Conservation (phyloP, 2,329 filamentous ascomycete genomes). For the Ceratocystiopsis minuta region DNA sequence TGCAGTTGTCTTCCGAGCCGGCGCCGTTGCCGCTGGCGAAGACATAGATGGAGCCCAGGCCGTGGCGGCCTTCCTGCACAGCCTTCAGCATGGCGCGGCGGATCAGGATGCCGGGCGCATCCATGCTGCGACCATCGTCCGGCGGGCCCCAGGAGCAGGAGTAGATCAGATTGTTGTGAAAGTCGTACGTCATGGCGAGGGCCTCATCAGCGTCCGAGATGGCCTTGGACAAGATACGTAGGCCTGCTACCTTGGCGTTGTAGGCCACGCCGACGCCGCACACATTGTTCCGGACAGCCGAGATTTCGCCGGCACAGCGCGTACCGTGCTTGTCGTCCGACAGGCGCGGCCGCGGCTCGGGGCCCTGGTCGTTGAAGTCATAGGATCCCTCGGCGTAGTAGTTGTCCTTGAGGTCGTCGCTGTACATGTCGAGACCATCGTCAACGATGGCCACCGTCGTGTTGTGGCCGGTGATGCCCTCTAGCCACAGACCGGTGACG, state of each 20-base stretch:
- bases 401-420: constrained; percentile 77
- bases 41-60: constrained; percentile 81
- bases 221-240: constrained; percentile 78
- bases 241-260: constrained; percentile 73
- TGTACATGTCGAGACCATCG: constrained; percentile 91
- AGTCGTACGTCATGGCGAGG: constrained; percentile 78
- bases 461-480: constrained; percentile 79
- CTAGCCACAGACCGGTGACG: constrained; percentile 81
- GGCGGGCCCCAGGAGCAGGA: constrained; percentile 97
- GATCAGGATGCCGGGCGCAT: constrained; percentile 77
- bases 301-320: constrained; percentile 83
- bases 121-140: constrained; percentile 87
- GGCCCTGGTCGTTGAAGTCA: constrained; percentile 79
- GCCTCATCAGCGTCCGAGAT: constrained; percentile 91
- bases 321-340: constrained; percentile 82
- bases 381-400: constrained; percentile 87
- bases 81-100: constrained; percentile 81
- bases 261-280: constrained; percentile 95
- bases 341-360: constrained; percentile 66
- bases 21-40: constrained; percentile 96
- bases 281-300: constrained; percentile 77
- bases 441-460: constrained; percentile 88
- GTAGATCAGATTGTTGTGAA: constrained; percentile 85
- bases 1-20: constrained; percentile 78
- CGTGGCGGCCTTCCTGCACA: constrained; percentile 68